Evolutionary conservation across 1,284 basidiomycete species (phyloP).

Genomic region (Ustilago vetiveriae): DNA sequence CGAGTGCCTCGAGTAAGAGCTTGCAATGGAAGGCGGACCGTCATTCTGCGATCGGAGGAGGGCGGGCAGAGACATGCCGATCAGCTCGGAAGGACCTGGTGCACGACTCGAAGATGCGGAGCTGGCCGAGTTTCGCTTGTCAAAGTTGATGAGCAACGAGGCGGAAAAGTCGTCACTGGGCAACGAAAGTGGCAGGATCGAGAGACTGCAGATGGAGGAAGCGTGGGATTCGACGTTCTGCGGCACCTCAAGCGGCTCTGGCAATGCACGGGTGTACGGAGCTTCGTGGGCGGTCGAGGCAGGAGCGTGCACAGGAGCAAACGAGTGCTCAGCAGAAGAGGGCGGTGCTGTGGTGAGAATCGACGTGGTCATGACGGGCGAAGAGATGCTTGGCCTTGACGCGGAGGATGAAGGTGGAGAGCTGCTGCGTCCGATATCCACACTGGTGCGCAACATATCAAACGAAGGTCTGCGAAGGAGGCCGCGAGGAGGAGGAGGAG

Average conservation of each 20-base stretch:
- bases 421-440: constrained; percentile 1
- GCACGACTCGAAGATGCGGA: constrained; percentile 35
- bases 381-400: constrained; percentile 21
- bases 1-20: constrained; percentile 27
- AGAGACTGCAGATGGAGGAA: constrained; percentile 20
- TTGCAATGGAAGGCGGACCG: constrained; percentile 32
- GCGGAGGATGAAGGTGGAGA: constrained; percentile 4
- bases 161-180: constrained; percentile 20
- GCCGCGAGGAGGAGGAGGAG: constrained; percentile 12
- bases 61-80: constrained; percentile 10
- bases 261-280: constrained; percentile 6
- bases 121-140: constrained; percentile 24
- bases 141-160: constrained; percentile 26
- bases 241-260: constrained; percentile 17
- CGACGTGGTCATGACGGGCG: constrained; percentile 24
- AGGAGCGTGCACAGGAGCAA: neutral
- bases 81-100: constrained; percentile 34
- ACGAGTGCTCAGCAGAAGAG: neutral
- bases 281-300: neutral
- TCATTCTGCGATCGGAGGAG: constrained; percentile 6
- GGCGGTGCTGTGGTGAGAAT: constrained; percentile 11
- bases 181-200: constrained; percentile 23
- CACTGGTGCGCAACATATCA: constrained; percentile 18
- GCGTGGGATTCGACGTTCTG: constrained; percentile 16
- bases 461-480: constrained; percentile 27